Evolutionary conservation across 345 rosid species (phyloP), one percentile per base, ranked within the genome.

Genomic region (Nasturtium officinale): DNA sequence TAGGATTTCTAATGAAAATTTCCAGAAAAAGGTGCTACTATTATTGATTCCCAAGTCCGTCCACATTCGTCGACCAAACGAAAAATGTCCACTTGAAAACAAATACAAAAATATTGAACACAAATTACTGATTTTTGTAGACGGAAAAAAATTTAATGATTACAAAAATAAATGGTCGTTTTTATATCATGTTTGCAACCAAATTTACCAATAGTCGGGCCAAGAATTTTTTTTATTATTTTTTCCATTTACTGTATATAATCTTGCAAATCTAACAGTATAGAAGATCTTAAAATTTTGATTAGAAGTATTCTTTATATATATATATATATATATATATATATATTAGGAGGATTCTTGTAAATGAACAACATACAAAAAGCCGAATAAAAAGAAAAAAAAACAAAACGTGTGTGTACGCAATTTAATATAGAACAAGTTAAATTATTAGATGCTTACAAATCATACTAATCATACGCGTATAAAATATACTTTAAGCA

Each of bases 381-480:
- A 5, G 55, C 55, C 8, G 5, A 1, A 6, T 25, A 28, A 7
- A 26, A 26, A 13, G 37, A 55, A 55, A 1, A 55, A n/a, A 7
- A 55, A 55, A 55, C n/a, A 13, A 55, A 55, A 30, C 61, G 15
- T 54, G 35, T 45, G 50, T 54, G 20, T 15, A 28, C 35, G 59
- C 12, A 54, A 54, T n/a, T 26, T 25, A 25, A 52, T 52, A 5
- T 7, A 40, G 6, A 25, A 52, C 18, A 21, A 38, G 12, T 60
- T 38, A 23, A 23, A 8, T 37, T 13, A 6, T 12, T 37, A 29
- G 4, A 28, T 18, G 29, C 26, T 12, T 18, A 35, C n/a, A 35
- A 35, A 51, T 65, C 32, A 37, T 35, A 16, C n/a, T 56, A 53
- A 33, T 38, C 50, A 67, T 50, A 67, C 26, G 51, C 47, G 21